These are phyloP conservation scores for Pseudocercospora crystallina DNA, from an alignment of 2,329 filamentous ascomycete genomes.

Conservation along the genomic window DNA sequence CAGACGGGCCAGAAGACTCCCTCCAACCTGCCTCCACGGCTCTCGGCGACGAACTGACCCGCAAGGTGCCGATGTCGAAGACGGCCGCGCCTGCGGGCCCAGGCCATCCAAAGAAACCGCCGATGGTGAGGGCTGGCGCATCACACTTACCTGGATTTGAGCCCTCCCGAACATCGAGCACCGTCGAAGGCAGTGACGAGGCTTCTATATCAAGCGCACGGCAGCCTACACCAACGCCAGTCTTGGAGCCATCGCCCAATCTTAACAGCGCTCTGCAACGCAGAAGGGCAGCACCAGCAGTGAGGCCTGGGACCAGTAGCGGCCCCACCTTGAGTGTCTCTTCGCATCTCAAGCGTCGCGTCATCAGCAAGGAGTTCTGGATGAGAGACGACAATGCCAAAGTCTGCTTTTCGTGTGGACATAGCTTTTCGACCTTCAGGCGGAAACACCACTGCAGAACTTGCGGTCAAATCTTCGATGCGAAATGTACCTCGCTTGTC, in stretches of 20 bases:
- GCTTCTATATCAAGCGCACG: slow-evolving; percentile 28
- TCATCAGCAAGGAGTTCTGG: slow-evolving; percentile 87
- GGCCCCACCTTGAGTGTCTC: slow-evolving; percentile 29
- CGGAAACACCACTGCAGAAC: slow-evolving; percentile 94
- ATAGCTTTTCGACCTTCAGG: slow-evolving; percentile 87
- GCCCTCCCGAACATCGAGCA: slow-evolving; percentile 47
- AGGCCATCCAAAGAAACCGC: slow-evolving; percentile 30
- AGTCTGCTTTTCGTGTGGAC: slow-evolving; percentile 90
- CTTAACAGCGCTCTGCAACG: slow-evolving; percentile 30
- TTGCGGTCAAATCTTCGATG: slow-evolving; percentile 98
- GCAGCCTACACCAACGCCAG: slow-evolving; percentile 11
- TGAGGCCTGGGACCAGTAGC: slow-evolving; percentile 20
- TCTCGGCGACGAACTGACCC: neutral
- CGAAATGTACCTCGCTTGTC: slow-evolving; percentile 91
- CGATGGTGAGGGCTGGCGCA: slow-evolving; percentile 44
- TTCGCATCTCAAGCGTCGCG: slow-evolving; percentile 74
- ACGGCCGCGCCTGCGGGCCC: slow-evolving; percentile 17
- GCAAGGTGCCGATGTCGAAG: neutral
- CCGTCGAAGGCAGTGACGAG: slow-evolving; percentile 40
- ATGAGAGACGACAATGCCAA: slow-evolving; percentile 99
- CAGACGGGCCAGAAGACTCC: slow-evolving; percentile 15
- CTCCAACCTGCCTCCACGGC: neutral
- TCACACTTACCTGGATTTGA: slow-evolving; percentile 51
- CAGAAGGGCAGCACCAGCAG: slow-evolving; percentile 17
- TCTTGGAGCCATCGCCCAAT: slow-evolving; percentile 28